Percentiles rank a stretch among this genome's conserved stretches.
Evolutionary conservation across 768 basidiomycete genomes (phyloP).

Genomic region (Postia placenta): DNA sequence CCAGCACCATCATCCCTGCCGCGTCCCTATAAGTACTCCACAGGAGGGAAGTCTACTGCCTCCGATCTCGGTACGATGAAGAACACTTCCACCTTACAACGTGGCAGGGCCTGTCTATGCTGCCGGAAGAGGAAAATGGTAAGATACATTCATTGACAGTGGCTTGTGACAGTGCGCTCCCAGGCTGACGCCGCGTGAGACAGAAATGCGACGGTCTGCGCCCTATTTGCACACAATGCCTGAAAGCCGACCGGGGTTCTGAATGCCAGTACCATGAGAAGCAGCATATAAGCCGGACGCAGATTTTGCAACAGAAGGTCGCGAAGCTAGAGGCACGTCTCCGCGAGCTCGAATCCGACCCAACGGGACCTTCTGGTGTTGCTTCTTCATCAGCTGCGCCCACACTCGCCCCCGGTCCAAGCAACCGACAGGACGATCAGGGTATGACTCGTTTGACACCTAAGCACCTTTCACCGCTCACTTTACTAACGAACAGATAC

Average conservation of each 20-base stretch:
- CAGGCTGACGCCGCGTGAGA: slow-evolving; percentile 3
- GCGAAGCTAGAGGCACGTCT: slow-evolving; percentile 45
- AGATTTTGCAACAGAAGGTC: slow-evolving; percentile 52
- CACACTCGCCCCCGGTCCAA: neutral
- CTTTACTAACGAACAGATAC: no score
- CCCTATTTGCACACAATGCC: slow-evolving; percentile 51
- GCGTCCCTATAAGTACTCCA: neutral
- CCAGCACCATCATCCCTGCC: neutral
- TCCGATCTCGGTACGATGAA: slow-evolving; percentile 17
- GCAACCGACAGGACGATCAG: neutral
- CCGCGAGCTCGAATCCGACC: slow-evolving; percentile 44
- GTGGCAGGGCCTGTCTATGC: slow-evolving; percentile 34
- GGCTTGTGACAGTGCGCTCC: slow-evolving; percentile 1
- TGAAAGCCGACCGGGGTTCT: slow-evolving; percentile 41
- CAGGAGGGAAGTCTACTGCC: neutral
- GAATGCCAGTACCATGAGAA: slow-evolving; percentile 59
- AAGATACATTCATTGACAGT: slow-evolving; percentile 4
- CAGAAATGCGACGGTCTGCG: slow-evolving; percentile 59
- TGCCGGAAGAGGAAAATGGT: slow-evolving; percentile 37
- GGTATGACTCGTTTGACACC: no score
- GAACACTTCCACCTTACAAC: slow-evolving; percentile 26
- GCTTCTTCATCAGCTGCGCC: neutral
- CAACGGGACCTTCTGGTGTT: slow-evolving; percentile 4
- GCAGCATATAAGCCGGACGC: slow-evolving; percentile 52
- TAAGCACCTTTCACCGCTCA: no score